Percentiles rank a stretch among this genome's conserved stretches.
Conservation (phyloP, 306 rosid genomes). For the Lithocarpus polystachyus region DNA sequence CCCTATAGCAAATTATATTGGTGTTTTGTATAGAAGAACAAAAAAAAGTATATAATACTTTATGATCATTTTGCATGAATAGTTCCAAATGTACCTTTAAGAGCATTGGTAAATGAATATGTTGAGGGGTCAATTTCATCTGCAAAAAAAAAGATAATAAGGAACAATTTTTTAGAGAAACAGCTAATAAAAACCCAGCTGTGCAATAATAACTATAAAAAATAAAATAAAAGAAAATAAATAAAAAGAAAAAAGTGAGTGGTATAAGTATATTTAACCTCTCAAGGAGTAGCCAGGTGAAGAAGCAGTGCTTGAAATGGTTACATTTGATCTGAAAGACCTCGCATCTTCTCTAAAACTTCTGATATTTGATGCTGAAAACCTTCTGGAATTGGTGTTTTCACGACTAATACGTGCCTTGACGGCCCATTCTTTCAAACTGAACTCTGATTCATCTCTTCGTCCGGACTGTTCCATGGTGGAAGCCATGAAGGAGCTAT, state of each 20-base stretch:
- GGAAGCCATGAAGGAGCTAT: slow-evolving; percentile 30
- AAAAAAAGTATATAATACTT: neutral
- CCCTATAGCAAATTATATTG: no score
- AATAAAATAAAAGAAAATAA: no score
- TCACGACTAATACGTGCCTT: slow-evolving; percentile 53
- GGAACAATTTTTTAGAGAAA: neutral
- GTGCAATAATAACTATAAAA: neutral
- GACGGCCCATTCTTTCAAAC: slow-evolving; percentile 60
- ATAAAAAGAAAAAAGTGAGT: no score
- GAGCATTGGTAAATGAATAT: slow-evolving; percentile 83
- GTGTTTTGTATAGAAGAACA: neutral
- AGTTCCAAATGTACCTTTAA: slow-evolving; percentile 49
- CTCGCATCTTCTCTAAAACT: slow-evolving; percentile 81
- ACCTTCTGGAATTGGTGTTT: slow-evolving; percentile 62
- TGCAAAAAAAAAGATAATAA: slow-evolving; percentile 22
- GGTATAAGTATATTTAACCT: slow-evolving; percentile 37
- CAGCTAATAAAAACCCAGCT: neutral
- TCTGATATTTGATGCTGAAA: slow-evolving; percentile 80
- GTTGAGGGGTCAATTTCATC: slow-evolving; percentile 96
- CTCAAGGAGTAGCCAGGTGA: slow-evolving; percentile 77
- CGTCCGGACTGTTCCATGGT: slow-evolving; percentile 45
- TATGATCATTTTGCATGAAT: no score
- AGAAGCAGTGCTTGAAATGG: slow-evolving; percentile 87
- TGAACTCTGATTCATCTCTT: slow-evolving; percentile 70
- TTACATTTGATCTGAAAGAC: slow-evolving; percentile 77